Evolutionary conservation across 2,329 filamentous ascomycete genomes (phyloP).

Genomic region (Botrytis byssoidea): DNA sequence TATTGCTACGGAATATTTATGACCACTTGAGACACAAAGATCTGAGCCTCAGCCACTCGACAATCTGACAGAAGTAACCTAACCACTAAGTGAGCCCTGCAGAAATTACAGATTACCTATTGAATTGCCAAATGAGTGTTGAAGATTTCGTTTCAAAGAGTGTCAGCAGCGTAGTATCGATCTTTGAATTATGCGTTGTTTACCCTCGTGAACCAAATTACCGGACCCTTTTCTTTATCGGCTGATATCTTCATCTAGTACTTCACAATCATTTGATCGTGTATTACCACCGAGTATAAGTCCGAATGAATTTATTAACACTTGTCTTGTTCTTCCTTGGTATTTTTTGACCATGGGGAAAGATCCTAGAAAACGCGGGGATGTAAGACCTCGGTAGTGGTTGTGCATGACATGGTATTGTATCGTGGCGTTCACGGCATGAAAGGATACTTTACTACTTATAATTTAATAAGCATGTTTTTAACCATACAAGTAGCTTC

Average conservation of each 20-base stretch:
- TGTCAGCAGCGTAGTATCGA: slow-evolving; percentile 9
- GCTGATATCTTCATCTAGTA: slow-evolving; percentile 8
- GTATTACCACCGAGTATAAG: slow-evolving; percentile 22
- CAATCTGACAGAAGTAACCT: slow-evolving; percentile 19
- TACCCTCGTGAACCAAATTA: slow-evolving; percentile 18
- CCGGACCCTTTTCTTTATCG: slow-evolving; percentile 14
- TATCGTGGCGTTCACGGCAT: background rate
- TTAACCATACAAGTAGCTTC: background rate
- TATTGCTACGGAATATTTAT: slow-evolving; percentile 12
- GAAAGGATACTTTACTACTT: background rate
- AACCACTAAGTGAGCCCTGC: slow-evolving; percentile 1
- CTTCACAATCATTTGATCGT: slow-evolving; percentile 17
- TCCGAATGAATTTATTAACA: slow-evolving; percentile 5
- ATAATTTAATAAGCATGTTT: slow-evolving; percentile 3
- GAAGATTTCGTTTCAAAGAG: slow-evolving; percentile 1
- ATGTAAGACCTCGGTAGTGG: slow-evolving; percentile 11
- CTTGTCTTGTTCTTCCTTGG: background rate
- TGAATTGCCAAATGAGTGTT: background rate
- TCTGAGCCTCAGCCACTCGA: slow-evolving; percentile 17
- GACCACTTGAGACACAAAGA: slow-evolving; percentile 13
- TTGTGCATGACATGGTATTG: background rate
- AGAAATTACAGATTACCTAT: background rate
- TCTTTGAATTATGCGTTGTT: slow-evolving; percentile 8
- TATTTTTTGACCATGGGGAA: slow-evolving; percentile 5
- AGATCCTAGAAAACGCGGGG: background rate